Base-by-base conservation (phyloP, 148 eudicot genomes). In the Spergularia bocconei region DNA sequence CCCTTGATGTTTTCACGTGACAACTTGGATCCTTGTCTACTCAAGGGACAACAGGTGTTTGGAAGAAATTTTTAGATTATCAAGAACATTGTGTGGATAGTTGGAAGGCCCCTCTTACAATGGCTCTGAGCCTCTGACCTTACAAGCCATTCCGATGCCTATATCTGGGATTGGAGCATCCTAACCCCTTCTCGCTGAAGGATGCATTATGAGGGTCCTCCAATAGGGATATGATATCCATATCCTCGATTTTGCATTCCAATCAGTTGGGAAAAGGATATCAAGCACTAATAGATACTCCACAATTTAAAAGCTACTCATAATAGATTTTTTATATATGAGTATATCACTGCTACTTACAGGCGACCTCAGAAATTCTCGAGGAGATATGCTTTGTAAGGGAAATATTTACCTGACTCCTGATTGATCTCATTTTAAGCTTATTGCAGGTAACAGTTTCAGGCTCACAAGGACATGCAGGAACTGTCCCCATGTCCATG, bases 381-480 rank as follows among this genome's bases (percentile, higher is more conserved):
- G 36, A 13, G 14, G 53, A 64, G 14, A 4, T 52, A 25, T 33
- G 58, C 52, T 61, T 68, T 70, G 12, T 13, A 6, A 59, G 68
- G 15, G 39, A 70, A 70, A 56, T 0, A 25, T 62, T 5, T n/a
- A n/a, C 33, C 8, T 13, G 38, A 20, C n/a, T 7, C 54, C 7
- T 11, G 36, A 59, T 76, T 67, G 16, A 20, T 66, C 70, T 41
- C 74, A 75, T 70, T 72, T 84, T 16, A 68, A 72, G 51, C 16
- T 77, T 51, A 76, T 21, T 87, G 83, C 88, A 94, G 98, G 97
- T 95, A 77, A 92, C 92, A 41, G 93, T 95, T 70, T 86, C 83
- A 80, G 99, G 99, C 59, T 84, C 97, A 71, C 99, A 95, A 80
- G 99, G 99, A 75, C 99, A 95, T 79, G 99, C 99, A 9, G 97